These are phyloP conservation scores for Uronychia setigera DNA, from an alignment of 73 alveolate species.

Conservation along the genomic window DNA sequence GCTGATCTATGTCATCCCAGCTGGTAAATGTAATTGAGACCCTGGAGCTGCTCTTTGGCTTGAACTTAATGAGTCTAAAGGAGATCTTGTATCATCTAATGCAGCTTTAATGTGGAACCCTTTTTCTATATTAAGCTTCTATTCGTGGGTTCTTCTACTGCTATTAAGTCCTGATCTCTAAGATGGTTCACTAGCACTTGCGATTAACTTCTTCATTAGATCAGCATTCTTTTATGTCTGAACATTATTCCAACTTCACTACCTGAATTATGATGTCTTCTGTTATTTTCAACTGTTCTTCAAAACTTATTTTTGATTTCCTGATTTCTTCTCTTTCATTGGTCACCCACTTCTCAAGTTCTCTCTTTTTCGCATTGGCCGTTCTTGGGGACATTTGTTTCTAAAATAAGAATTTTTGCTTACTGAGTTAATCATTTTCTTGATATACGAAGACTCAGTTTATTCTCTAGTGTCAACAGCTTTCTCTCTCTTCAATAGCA, in stretches of 20 bases:
- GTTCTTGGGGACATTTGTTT: constrained; percentile 55
- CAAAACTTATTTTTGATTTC: constrained; percentile 24
- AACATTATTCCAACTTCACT: too few species aligned
- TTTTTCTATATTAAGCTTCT: too few species aligned
- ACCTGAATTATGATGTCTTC: constrained; percentile 30
- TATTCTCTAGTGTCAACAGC: not conserved
- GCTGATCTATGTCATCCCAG: too few species aligned
- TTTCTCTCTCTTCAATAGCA: not conserved
- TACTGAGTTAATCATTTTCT: not conserved
- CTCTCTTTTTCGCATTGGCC: constrained; percentile 8
- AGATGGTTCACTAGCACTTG: not conserved
- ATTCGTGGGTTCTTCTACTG: not conserved
- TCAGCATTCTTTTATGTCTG: constrained; percentile 57
- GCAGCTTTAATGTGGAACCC: too few species aligned
- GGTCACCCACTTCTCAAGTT: constrained; percentile 57
- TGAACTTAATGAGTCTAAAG: not conserved
- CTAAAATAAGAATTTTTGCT: not conserved
- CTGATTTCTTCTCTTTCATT: constrained; percentile 52
- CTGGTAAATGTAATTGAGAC: too few species aligned
- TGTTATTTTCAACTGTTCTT: constrained; percentile 42
- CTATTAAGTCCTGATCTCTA: not conserved
- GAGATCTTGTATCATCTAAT: not conserved
- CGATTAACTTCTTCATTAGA: constrained; percentile 11
- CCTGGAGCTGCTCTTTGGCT: not conserved
- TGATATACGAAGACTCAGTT: not conserved